These are phyloP conservation scores for Arachis hypogaea DNA, from an alignment of 306 rosid genomes.

Conservation along the genomic window DNA sequence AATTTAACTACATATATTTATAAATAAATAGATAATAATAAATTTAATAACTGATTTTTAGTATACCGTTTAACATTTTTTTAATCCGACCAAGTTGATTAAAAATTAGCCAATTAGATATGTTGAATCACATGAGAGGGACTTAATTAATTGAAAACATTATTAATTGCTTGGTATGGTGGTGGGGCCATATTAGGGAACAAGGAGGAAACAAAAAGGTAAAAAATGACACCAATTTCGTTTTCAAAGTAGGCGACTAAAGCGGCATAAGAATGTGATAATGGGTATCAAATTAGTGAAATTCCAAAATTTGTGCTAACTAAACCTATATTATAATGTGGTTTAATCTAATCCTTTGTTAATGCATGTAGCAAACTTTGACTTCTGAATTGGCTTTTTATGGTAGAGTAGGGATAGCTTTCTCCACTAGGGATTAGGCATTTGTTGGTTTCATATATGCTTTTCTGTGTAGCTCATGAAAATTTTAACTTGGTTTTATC, in stretches of 20 bases:
- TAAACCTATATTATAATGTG: not conserved
- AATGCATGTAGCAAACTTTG: constrained; percentile 36
- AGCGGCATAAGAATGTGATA: constrained; percentile 33
- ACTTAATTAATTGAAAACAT: too few species aligned
- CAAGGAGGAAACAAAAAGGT: constrained; percentile 35
- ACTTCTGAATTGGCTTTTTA: constrained; percentile 38
- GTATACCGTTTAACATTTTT: too few species aligned
- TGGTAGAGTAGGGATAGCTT: constrained; percentile 21
- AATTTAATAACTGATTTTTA: too few species aligned
- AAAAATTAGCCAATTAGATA: too few species aligned
- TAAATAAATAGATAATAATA: too few species aligned
- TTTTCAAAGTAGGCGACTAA: constrained; percentile 50
- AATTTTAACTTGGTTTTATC: not conserved
- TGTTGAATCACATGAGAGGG: too few species aligned
- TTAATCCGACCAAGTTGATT: too few species aligned
- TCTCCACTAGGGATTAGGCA: constrained; percentile 13
- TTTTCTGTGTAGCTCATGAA: not conserved
- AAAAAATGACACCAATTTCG: constrained; percentile 35
- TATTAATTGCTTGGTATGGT: constrained; percentile 6
- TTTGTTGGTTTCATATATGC: not conserved
- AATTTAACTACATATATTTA: too few species aligned
- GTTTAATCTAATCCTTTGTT: not conserved
- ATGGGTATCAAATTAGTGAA: constrained; percentile 27
- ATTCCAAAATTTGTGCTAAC: constrained; percentile 18
- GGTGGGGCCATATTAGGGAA: constrained; percentile 35